Base-by-base conservation (phyloP, 495 filamentous ascomycete genomes). In the Xylaria telfairii region DNA sequence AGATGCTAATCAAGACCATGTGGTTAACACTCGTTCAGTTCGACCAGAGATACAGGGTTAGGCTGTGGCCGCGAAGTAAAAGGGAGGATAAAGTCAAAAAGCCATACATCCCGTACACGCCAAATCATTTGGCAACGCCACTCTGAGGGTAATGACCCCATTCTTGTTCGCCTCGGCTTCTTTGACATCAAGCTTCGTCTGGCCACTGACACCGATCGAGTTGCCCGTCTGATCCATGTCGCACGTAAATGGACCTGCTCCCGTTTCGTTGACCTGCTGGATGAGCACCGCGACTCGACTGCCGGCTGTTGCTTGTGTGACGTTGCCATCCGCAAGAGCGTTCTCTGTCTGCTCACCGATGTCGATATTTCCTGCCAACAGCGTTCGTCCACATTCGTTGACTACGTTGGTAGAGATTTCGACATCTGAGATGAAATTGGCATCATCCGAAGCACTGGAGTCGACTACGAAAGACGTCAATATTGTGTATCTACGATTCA, bases 181-280 rank as follows among this genome's bases (percentile, higher is more conserved):
- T 13, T 75, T 81, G 15, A 83, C 82, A 21, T 72, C 75, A 10
- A 85, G 72, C 24, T 81, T 67, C 21, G 67, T 80, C 68, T 81
- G 74, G 28, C 74, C 77, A 57, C 80, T 77, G 44, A 77, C 66
- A 54, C 82, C 83, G 6, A 26, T 57, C 24, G 80, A 70, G 70
- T 84, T 85, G 67, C 78, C 76, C 0, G 78, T 80, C 61, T 76
- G 73, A 67, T 85, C 83, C 28, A 85, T 61, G 44, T 85, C 83
- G 70, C 86, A 87, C 9, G 78, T 79, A 71, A 83, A 87, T 0
- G 85, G 86, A 1, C 86, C 86, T 37, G 85, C 84, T 34, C 85
- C 86, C 68, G 86, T 83, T 21, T 80, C 81, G 69, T 86, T 87
- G 72, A 86, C 83, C 73, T 87, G 83, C 69, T 85, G 78, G 34